These are phyloP conservation scores for Streptanthus diversifolius DNA, from an alignment of 345 rosid genomes.

Conservation along the genomic window DNA sequence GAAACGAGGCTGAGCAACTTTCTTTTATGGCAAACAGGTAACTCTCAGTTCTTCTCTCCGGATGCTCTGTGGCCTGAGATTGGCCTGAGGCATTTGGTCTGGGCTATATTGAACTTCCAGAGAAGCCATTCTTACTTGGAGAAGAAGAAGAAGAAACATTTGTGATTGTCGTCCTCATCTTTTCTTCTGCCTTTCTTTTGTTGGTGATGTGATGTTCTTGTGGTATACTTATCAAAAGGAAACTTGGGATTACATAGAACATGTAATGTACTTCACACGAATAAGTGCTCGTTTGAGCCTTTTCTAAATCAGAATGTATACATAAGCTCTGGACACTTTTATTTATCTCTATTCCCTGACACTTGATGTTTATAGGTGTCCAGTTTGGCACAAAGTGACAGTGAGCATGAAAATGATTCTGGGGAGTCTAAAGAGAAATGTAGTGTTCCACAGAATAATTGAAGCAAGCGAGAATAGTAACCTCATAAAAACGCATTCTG, in stretches of 20 bases:
- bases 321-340: too few relatives aligned
- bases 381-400: too few relatives aligned
- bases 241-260: not conserved
- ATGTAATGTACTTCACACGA: constrained; percentile 8
- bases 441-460: too few relatives aligned
- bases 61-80: constrained; percentile 82
- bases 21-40: not conserved
- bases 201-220: not conserved
- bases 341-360: too few relatives aligned
- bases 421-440: too few relatives aligned
- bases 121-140: constrained; percentile 51
- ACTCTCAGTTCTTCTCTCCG: not conserved
- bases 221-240: not conserved
- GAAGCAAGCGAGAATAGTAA: too few relatives aligned
- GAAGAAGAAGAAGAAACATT: constrained; percentile 62
- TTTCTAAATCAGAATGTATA: not conserved
- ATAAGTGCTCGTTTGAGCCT: not conserved
- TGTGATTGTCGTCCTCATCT: constrained; percentile 14
- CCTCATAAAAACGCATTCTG: too few relatives aligned
- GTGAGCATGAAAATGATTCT: too few relatives aligned
- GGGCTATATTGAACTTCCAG: constrained; percentile 67
- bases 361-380: too few relatives aligned
- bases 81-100: constrained; percentile 57
- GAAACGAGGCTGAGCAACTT: constrained; percentile 31
- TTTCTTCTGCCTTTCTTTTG: not conserved